Evolutionary conservation across 345 rosid genomes (phyloP).

Genomic region (Anastatica hierochuntica): DNA sequence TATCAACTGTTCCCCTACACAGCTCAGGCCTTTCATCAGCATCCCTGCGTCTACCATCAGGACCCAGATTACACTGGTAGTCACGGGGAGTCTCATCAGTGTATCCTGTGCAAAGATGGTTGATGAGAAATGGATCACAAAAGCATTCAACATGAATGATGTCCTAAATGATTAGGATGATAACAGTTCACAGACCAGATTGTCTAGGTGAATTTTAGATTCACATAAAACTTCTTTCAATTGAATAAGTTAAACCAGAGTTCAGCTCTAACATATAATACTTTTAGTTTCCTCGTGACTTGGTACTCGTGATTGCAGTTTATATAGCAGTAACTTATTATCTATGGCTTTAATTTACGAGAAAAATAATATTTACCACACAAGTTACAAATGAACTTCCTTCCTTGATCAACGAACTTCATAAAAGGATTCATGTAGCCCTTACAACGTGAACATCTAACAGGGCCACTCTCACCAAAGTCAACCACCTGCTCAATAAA

Average conservation of each 20-base stretch:
- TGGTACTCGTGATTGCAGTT: background rate
- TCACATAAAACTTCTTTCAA: constrained; percentile 2
- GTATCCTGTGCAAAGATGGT: constrained; percentile 43
- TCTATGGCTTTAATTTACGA: background rate
- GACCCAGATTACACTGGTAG: constrained; percentile 83
- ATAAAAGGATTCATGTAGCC: constrained; percentile 86
- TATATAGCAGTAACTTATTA: background rate
- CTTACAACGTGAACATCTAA: constrained; percentile 88
- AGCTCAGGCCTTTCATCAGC: constrained; percentile 95
- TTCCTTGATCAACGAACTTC: constrained; percentile 89
- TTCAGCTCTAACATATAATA: background rate
- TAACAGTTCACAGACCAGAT: background rate
- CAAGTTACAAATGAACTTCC: constrained; percentile 69
- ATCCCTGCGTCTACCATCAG: constrained; percentile 90
- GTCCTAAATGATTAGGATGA: background rate
- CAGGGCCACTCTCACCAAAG: constrained; percentile 89
- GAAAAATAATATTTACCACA: constrained; percentile 37
- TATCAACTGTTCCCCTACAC: constrained; percentile 89
- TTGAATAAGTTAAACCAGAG: constrained; percentile 1
- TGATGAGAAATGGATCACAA: constrained; percentile 9
- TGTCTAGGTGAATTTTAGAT: background rate
- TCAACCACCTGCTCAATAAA: constrained; percentile 56
- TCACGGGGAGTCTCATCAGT: constrained; percentile 78
- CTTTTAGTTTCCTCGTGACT: constrained; percentile 2
- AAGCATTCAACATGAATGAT: background rate